Evolutionary conservation across 2,329 filamentous ascomycete species (phyloP), one percentile per base, ranked within the genome.

Genomic region (Aspergillus sp.): DNA sequence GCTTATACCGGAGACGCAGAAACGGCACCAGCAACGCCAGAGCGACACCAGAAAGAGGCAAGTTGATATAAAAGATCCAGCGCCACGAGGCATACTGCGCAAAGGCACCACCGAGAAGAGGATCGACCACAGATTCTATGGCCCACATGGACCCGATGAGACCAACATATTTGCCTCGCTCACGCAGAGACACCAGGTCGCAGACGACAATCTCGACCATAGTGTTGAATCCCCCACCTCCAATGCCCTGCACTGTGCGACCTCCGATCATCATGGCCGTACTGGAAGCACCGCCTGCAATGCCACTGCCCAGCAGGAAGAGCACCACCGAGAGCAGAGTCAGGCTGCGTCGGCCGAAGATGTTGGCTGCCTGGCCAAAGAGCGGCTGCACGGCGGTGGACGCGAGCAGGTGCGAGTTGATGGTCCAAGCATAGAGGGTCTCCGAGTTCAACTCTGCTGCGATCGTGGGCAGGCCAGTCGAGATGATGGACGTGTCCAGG

Each of bases 231-330:
- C 80, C 81, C 1, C 78, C 80, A 8, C 75, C 80, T 0, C 78
- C 80, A 2, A 77, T 68, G 0, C 82, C 81, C 57, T 84, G 81
- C 3, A 84, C 61, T 0, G 76, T 74, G 41, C 82, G 70, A 2
- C 78, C 80, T 4, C 71, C 72, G 39, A 84, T 79, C 13, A 85
- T 66, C 74, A 80, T 79, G 0, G 64, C 48, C 62, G 81, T 81
- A 58, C 66, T 74, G 2, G 62, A 57, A 3, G 75, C 75, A 2
- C 73, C 62, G 0, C 77, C 81, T 50, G 79, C 80, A 1, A 83
- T 58, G 13, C 81, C 70, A 22, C 74, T 78, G 11, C 75, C 76
- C 3, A 61, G 70, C 1, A 79, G 71, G 63, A 83, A 84, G 4
- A 80, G 64, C 0, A 64, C 66, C n/a, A 32, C 38, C 1, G 38